Evolutionary conservation across 192 early-diverging fungal species (phyloP).

Genomic region (Piromyces finnis): DNA sequence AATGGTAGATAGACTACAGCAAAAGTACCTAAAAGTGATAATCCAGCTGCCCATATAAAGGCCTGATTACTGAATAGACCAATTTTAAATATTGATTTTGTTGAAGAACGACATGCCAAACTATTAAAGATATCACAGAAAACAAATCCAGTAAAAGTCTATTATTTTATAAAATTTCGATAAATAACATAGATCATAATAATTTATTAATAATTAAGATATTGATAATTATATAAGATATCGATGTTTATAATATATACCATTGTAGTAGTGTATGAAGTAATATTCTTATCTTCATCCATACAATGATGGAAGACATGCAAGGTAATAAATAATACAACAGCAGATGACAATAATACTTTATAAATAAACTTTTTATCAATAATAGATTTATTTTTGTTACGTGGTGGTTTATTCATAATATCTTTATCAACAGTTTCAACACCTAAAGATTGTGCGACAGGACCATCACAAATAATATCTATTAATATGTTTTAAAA

Average conservation of each 20-base stretch:
- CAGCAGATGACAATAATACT: constrained; percentile 55
- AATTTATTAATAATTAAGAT: too few relatives aligned
- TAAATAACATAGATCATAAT: too few relatives aligned
- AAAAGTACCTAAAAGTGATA: constrained; percentile 70
- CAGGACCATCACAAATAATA: constrained; percentile 96
- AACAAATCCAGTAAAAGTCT: constrained; percentile 94
- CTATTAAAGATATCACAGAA: constrained; percentile 95
- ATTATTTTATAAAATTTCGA: too few relatives aligned
- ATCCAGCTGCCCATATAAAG: constrained; percentile 68
- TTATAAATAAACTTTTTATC: constrained; percentile 48
- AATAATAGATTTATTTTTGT: constrained; percentile 61
- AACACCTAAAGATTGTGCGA: constrained; percentile 91
- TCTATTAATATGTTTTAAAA: too few relatives aligned
- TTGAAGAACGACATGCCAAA: constrained; percentile 69
- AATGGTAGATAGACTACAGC: constrained; percentile 76
- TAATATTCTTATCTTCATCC: constrained; percentile 47
- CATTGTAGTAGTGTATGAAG: constrained; percentile 73
- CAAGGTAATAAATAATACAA: constrained; percentile 75
- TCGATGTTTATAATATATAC: too few relatives aligned
- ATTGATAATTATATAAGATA: too few relatives aligned
- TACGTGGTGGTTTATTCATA: constrained; percentile 68
- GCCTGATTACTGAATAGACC: constrained; percentile 76
- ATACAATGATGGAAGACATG: constrained; percentile 61
- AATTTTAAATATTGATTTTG: constrained; percentile 58
- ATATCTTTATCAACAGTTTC: constrained; percentile 83